A percentile compares a stretch with the other conserved stretches of the same genome.
Conservation (phyloP, 2,329 filamentous ascomycete genomes). For the Didymella sp. region DNA sequence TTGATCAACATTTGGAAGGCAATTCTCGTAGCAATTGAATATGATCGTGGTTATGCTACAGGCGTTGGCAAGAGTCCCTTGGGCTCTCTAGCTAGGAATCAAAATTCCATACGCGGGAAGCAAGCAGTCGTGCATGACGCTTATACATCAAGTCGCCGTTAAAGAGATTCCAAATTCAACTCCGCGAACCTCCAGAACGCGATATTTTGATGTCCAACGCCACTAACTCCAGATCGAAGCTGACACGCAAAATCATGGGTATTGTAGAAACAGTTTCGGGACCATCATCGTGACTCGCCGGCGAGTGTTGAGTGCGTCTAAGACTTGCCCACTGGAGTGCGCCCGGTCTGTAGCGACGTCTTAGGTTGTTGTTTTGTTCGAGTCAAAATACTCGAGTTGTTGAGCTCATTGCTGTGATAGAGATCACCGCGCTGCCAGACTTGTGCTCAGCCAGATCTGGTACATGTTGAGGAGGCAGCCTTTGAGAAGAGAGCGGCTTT, state of each 20-base stretch:
- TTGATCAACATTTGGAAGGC: not conserved
- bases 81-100: not conserved
- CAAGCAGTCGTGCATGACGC: not conserved
- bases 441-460: conserved; percentile 3
- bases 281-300: not conserved
- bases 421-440: not conserved
- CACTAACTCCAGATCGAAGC: conserved; percentile 4
- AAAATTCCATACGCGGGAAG: not conserved
- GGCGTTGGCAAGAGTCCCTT: not conserved
- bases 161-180: conserved; percentile 10
- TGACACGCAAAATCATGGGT: conserved; percentile 1
- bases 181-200: not conserved
- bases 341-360: not conserved
- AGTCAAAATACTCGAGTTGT: not conserved
- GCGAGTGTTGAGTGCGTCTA: not conserved
- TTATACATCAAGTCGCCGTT: not conserved
- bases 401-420: not conserved
- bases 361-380: not conserved
- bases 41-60: not conserved
- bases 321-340: not conserved
- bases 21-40: not conserved
- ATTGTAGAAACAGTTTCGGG: not conserved
- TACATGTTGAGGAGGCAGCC: conserved; percentile 38
- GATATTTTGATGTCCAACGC: conserved; percentile 1
- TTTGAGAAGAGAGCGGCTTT: conserved; percentile 43